phyloP scores from a whole-genome alignment of 192 early-diverging fungal species.

The Coemansia sp. region DNA sequence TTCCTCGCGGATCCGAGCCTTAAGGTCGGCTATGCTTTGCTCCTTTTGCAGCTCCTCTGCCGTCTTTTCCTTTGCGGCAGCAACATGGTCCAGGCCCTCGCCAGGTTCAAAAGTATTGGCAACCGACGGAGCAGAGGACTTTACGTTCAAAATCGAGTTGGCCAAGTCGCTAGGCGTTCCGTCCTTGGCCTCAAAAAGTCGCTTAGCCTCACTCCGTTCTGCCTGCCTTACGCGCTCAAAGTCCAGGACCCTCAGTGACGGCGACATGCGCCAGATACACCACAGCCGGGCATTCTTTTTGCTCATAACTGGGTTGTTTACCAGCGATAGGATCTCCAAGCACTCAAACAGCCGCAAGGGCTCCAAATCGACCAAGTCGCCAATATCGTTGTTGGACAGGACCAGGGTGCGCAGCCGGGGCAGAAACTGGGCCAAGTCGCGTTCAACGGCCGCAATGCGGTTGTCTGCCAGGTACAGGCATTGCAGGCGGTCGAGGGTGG shows the following conservation, averaged over 20 bases:
- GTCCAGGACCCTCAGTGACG: conserved; percentile 75
- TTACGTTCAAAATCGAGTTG: conserved; percentile 62
- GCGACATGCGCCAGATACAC: conserved; percentile 76
- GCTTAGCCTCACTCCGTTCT: conserved; percentile 78
- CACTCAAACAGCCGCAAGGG: conserved; percentile 53
- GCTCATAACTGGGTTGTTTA: conserved; percentile 84
- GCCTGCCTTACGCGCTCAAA: conserved; percentile 71
- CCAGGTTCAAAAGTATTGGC: conserved; percentile 86
- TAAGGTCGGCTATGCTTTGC: conserved; percentile 40
- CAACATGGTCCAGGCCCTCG: conserved; percentile 54
- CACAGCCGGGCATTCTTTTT: conserved; percentile 81
- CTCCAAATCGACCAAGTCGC: conserved; percentile 83
- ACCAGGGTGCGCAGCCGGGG: conserved; percentile 79
- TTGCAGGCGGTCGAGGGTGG: conserved; percentile 70
- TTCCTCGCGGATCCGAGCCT: conserved; percentile 45
- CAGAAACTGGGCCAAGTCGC: conserved; percentile 59
- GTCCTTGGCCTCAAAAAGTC: conserved; percentile 67
- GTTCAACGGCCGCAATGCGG: conserved; percentile 79
- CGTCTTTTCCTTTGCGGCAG: conserved; percentile 9
- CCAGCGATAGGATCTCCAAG: conserved; percentile 66
- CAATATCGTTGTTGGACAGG: conserved; percentile 82
- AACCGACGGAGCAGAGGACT: conserved; percentile 9
- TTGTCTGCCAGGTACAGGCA: conserved; percentile 83
- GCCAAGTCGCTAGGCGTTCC: conserved; percentile 65
- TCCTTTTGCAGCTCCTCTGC: conserved; percentile 13